Evolutionary conservation across 2,329 filamentous ascomycete genomes (phyloP).

Genomic region (Zasmidium citrigriseum): DNA sequence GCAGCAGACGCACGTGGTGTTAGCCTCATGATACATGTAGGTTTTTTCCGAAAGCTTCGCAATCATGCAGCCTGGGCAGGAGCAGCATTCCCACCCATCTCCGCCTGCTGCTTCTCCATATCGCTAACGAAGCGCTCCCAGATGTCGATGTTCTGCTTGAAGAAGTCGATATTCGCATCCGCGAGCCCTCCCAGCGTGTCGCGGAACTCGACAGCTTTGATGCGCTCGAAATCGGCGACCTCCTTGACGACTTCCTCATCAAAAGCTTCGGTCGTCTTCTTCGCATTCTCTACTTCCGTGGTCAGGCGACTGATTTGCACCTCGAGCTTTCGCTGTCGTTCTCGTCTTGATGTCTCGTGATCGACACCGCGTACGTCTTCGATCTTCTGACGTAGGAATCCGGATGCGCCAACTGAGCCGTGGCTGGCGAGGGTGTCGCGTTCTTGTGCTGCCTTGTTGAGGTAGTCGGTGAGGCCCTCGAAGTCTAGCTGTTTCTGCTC

Average conservation of each 20-base stretch:
- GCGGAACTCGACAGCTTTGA: conserved; percentile 92
- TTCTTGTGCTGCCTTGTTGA: conserved; percentile 85
- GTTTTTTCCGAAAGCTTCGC: not conserved
- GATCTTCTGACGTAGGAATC: conserved; percentile 89
- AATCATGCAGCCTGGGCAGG: not conserved
- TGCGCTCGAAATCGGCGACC: conserved; percentile 90
- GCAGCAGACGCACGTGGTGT: too few relatives aligned
- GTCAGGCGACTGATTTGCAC: conserved; percentile 90
- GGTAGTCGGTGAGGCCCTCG: conserved; percentile 92
- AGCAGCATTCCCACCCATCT: not conserved
- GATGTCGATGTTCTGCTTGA: conserved; percentile 72
- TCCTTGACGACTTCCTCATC: conserved; percentile 95
- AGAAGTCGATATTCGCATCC: conserved; percentile 84
- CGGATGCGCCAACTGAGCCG: conserved; percentile 66
- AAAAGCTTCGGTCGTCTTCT: conserved; percentile 85
- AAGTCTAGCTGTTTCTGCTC: conserved; percentile 99
- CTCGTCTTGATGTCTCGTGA: conserved; percentile 86
- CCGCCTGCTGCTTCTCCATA: conserved; percentile 52
- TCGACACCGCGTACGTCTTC: conserved; percentile 97
- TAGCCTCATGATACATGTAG: too few relatives aligned
- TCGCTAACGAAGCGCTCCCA: conserved; percentile 90
- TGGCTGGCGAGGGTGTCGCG: conserved; percentile 75
- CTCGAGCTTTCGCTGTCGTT: conserved; percentile 86
- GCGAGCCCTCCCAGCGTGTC: conserved; percentile 80
- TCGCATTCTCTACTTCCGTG: conserved; percentile 82